Conservation (phyloP, 345 rosid species). For the Ailanthus altissimus region DNA sequence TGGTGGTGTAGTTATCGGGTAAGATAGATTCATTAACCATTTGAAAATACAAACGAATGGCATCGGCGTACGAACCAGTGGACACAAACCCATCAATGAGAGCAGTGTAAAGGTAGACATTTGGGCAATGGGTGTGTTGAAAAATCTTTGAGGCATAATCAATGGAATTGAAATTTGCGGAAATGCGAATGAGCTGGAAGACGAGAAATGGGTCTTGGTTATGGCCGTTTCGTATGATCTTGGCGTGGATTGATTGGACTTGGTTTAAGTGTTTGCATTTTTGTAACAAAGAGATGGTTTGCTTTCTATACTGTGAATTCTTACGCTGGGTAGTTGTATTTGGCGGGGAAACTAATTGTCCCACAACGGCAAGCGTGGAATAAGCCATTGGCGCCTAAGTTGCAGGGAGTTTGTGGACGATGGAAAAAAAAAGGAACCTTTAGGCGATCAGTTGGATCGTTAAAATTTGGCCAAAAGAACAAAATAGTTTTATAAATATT, state of each 20-base stretch:
- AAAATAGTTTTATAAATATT: too few species aligned
- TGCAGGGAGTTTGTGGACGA: too few species aligned
- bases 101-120: slow-evolving; percentile 62
- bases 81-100: slow-evolving; percentile 54
- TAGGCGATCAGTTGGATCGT: too few species aligned
- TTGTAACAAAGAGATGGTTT: slow-evolving; percentile 32
- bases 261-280: slow-evolving; percentile 34
- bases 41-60: slow-evolving; percentile 41
- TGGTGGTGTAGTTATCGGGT: slow-evolving; percentile 53
- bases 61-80: slow-evolving; percentile 40
- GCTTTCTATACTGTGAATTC: slow-evolving; percentile 9
- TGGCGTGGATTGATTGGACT: slow-evolving; percentile 41
- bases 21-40: slow-evolving; percentile 40
- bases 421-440: neutral
- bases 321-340: slow-evolving; percentile 10
- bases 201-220: slow-evolving; percentile 52
- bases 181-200: slow-evolving; percentile 60
- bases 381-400: slow-evolving; percentile 17
- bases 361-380: slow-evolving; percentile 11
- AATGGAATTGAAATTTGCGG: slow-evolving; percentile 41
- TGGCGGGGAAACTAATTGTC: slow-evolving; percentile 20
- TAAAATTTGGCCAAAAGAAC: too few species aligned
- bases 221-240: slow-evolving; percentile 45
- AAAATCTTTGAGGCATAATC: slow-evolving; percentile 53
- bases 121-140: slow-evolving; percentile 39